phyloP scores from a whole-genome alignment of 331 rosid genomes.

The Rosa hybrid region DNA sequence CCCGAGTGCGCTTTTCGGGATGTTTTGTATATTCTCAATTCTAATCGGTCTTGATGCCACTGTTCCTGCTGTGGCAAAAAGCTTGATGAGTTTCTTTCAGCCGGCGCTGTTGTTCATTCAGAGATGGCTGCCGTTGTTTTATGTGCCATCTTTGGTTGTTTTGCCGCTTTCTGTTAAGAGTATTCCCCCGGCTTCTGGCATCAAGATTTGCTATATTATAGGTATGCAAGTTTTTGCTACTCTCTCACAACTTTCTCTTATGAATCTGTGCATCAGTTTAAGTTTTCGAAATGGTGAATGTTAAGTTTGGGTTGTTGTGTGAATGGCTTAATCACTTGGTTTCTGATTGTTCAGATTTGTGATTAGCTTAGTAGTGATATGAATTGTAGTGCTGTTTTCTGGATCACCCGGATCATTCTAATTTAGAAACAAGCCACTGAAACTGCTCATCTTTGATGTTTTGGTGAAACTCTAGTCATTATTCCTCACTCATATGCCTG shows the following conservation, averaged over 20 bases:
- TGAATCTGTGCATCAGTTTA: background rate
- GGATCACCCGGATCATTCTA: background rate
- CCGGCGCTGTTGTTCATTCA: slow-evolving; percentile 89
- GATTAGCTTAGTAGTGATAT: background rate
- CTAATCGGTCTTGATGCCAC: slow-evolving; percentile 66
- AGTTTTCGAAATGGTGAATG: background rate
- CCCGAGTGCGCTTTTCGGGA: slow-evolving; percentile 93
- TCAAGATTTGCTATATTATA: slow-evolving; percentile 75
- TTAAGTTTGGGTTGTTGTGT: background rate
- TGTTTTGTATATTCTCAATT: slow-evolving; percentile 88
- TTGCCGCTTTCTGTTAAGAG: slow-evolving; percentile 82
- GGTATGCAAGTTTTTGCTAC: slow-evolving; percentile 42
- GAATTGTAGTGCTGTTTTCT: background rate
- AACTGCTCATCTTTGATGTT: background rate
- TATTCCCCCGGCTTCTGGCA: slow-evolving; percentile 84
- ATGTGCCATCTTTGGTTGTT: slow-evolving; percentile 85
- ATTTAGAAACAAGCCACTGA: background rate
- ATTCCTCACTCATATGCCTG: background rate
- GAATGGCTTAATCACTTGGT: background rate
- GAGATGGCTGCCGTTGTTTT: slow-evolving; percentile 93
- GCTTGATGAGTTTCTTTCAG: slow-evolving; percentile 73
- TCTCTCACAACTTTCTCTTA: background rate
- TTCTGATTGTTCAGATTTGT: background rate
- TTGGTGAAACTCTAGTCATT: background rate
- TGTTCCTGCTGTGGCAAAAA: slow-evolving; percentile 61